Percentiles rank a stretch among this genome's conserved stretches.
phyloP scores from a whole-genome alignment of 1,284 basidiomycete genomes.

The Mycocalia duriaeana region DNA sequence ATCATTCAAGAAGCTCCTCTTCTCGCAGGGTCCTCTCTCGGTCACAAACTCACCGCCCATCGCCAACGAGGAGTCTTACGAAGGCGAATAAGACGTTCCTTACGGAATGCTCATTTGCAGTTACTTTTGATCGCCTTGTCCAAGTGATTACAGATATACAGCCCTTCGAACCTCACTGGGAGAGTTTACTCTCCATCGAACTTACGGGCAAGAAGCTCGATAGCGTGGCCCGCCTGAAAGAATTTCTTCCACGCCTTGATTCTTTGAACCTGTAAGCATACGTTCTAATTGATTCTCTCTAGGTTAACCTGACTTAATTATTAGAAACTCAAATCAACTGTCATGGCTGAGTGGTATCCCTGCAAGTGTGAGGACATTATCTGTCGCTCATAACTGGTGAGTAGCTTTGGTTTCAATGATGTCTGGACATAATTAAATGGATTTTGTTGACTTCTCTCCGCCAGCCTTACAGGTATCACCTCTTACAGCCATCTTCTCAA shows the following conservation, averaged over 20 bases:
- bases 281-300: conserved; percentile 7
- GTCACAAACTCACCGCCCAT: conserved; percentile 33
- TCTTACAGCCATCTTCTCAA: conserved; percentile 86
- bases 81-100: conserved; percentile 86
- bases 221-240: conserved; percentile 87
- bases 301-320: conserved; percentile 8
- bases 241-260: conserved; percentile 87
- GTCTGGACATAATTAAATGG: background rate
- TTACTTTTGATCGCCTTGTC: conserved; percentile 87
- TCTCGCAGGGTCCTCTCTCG: conserved; percentile 44
- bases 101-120: conserved; percentile 91
- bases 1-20: conserved; percentile 19
- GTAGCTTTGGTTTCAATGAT: conserved; percentile 15
- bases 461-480: conserved; percentile 78
- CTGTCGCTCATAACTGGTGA: conserved; percentile 75
- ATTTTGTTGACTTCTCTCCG: background rate
- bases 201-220: conserved; percentile 79
- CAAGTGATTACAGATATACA: conserved; percentile 93
- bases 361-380: conserved; percentile 71
- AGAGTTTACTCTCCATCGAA: conserved; percentile 73
- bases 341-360: conserved; percentile 88
- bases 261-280: conserved; percentile 72
- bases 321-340: conserved; percentile 76
- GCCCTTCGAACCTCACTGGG: conserved; percentile 95
- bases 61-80: conserved; percentile 26